Conservation (phyloP, 768 basidiomycete genomes). For the Kwoniella shandongensis region DNA sequence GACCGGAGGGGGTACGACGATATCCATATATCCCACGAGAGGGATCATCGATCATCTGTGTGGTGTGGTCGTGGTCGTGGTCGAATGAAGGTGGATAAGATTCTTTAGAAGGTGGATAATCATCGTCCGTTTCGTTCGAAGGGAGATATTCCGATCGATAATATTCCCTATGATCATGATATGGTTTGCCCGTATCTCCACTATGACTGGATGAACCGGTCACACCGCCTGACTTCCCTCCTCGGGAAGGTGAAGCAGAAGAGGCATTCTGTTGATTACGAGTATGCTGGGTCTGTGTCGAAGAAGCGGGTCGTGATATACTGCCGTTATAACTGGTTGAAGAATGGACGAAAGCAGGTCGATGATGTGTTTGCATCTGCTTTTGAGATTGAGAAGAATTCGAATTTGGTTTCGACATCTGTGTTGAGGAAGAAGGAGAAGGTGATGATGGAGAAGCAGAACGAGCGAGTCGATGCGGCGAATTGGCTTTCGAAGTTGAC, state of each 20-base stretch:
- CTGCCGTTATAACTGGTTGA: conserved; percentile 19
- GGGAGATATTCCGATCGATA: too few relatives aligned
- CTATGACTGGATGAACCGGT: too few relatives aligned
- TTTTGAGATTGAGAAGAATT: too few relatives aligned
- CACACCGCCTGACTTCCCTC: too few relatives aligned
- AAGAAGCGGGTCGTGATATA: neutral
- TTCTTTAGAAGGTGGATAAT: conserved; percentile 12
- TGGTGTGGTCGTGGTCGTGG: neutral
- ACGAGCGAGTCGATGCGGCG: too few relatives aligned
- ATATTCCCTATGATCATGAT: neutral
- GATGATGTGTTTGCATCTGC: conserved; percentile 8
- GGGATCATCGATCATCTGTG: neutral
- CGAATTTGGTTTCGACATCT: neutral
- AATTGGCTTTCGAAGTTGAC: too few relatives aligned
- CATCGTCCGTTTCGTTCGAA: neutral
- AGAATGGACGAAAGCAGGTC: conserved; percentile 32
- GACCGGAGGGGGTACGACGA: conserved; percentile 3
- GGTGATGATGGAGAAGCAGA: too few relatives aligned
- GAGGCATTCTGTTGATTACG: too few relatives aligned
- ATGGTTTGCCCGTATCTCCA: neutral
- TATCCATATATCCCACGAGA: conserved; percentile 5
- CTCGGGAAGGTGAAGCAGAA: neutral
- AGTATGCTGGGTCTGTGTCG: too few relatives aligned
- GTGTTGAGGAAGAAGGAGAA: too few relatives aligned
- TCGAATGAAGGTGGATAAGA: conserved; percentile 2